A percentile compares a stretch with the other conserved stretches of the same genome.
Conservation (phyloP, 164 flowering plant genomes). For the Nelumbo lutea region DNA sequence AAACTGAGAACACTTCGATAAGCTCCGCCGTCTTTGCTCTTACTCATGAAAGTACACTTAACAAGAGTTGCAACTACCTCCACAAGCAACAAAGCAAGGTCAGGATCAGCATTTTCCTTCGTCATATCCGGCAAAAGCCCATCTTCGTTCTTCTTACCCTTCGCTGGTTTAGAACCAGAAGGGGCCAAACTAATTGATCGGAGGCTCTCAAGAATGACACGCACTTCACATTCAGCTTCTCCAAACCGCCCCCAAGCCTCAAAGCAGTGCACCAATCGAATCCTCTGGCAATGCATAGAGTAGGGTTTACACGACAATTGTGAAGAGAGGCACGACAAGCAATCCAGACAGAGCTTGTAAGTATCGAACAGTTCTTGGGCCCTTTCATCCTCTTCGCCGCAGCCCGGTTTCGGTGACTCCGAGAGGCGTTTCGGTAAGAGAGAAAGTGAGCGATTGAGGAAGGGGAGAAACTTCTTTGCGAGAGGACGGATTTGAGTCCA, state of each 20-base stretch:
- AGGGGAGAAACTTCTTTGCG: constrained; percentile 67
- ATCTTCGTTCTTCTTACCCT: constrained; percentile 17
- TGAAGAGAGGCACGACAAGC: constrained; percentile 37
- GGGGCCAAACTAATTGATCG: constrained; percentile 12
- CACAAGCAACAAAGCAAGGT: constrained; percentile 43
- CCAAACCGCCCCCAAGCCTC: constrained; percentile 39
- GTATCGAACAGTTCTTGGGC: constrained; percentile 33
- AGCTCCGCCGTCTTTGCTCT: constrained; percentile 30
- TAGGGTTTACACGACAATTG: constrained; percentile 49
- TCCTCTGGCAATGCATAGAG: constrained; percentile 41
- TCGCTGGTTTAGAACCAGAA: not conserved
- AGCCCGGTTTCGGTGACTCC: constrained; percentile 18
- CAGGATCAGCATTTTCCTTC: constrained; percentile 30
- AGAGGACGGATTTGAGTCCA: constrained; percentile 42
- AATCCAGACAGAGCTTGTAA: constrained; percentile 56
- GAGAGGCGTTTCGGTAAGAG: constrained; percentile 53
- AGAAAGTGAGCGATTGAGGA: constrained; percentile 51
- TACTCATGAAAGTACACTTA: constrained; percentile 40
- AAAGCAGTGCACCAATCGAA: constrained; percentile 45
- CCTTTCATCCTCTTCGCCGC: constrained; percentile 6
- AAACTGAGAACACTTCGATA: constrained; percentile 45
- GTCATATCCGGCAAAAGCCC: constrained; percentile 31
- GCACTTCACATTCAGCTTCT: constrained; percentile 49
- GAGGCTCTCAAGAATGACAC: constrained; percentile 45
- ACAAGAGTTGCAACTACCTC: constrained; percentile 48